Conservation (phyloP, 768 basidiomycete genomes). For the Podaxis sp. region DNA sequence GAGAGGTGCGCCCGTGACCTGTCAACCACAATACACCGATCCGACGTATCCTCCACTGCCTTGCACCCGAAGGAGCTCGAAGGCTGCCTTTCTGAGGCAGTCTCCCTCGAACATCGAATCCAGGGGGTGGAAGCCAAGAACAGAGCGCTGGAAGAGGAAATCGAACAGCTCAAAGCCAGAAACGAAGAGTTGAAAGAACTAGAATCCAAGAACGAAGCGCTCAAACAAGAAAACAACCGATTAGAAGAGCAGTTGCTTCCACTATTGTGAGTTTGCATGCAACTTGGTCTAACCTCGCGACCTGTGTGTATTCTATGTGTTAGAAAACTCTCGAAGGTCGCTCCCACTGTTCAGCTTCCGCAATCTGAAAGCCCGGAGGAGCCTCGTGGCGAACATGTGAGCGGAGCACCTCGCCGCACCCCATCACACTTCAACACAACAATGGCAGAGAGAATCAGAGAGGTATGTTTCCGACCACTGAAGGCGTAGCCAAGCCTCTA, state of each 20-base stretch:
- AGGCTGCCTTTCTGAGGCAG: background rate
- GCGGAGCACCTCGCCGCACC: constrained; percentile 20
- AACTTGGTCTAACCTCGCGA: background rate
- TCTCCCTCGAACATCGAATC: background rate
- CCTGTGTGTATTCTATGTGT: background rate
- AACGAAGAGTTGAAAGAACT: too few relatives aligned
- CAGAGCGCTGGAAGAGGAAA: background rate
- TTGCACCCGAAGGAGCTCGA: background rate
- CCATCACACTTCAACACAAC: constrained; percentile 18
- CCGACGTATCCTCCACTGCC: too few relatives aligned
- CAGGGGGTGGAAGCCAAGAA: too few relatives aligned
- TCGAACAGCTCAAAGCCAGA: background rate
- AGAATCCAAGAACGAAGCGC: background rate
- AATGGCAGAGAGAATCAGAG: constrained; percentile 48
- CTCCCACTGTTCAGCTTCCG: background rate
- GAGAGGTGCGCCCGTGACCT: background rate
- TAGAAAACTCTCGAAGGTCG: background rate
- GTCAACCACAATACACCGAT: background rate
- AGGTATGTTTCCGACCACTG: constrained; percentile 29
- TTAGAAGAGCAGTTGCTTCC: background rate
- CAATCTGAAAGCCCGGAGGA: background rate
- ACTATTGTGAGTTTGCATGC: background rate
- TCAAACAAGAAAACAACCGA: background rate
- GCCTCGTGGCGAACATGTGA: background rate
- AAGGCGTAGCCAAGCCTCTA: background rate